These are phyloP conservation scores for Petunia hybrid DNA, from an alignment of 305 asterid species.

Conservation along the genomic window DNA sequence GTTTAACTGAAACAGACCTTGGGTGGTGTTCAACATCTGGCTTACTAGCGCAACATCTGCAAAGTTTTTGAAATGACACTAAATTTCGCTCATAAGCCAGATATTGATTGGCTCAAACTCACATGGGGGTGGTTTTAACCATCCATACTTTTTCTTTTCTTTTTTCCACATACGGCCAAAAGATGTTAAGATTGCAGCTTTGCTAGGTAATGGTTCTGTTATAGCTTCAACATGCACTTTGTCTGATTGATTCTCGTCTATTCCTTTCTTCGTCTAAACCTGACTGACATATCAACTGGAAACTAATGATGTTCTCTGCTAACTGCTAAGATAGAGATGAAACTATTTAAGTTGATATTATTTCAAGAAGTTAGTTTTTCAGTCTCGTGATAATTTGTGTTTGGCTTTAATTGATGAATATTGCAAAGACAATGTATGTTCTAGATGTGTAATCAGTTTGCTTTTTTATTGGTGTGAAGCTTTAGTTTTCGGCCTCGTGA, in stretches of 20 bases:
- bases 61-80: slow-evolving; percentile 26
- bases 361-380: neutral
- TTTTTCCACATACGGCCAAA: neutral
- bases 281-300: neutral
- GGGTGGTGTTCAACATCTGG: too few relatives aligned
- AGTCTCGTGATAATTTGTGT: neutral
- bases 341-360: slow-evolving; percentile 1
- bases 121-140: neutral
- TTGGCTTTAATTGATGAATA: neutral
- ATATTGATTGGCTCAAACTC: slow-evolving; percentile 13
- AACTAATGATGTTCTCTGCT: neutral
- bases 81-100: neutral
- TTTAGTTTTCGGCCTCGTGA: neutral
- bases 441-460: neutral
- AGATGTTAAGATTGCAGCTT: neutral
- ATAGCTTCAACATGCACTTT: neutral
- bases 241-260: neutral
- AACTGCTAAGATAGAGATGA: slow-evolving; percentile 6
- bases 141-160: neutral
- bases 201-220: neutral
- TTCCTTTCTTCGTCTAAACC: neutral
- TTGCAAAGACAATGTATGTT: neutral
- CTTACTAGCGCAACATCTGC: neutral
- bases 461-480: neutral
- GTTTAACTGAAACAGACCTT: too few relatives aligned